Evolutionary conservation across 768 basidiomycete genomes (phyloP).

Genomic region (Tylopilus rubrobrunneus): DNA sequence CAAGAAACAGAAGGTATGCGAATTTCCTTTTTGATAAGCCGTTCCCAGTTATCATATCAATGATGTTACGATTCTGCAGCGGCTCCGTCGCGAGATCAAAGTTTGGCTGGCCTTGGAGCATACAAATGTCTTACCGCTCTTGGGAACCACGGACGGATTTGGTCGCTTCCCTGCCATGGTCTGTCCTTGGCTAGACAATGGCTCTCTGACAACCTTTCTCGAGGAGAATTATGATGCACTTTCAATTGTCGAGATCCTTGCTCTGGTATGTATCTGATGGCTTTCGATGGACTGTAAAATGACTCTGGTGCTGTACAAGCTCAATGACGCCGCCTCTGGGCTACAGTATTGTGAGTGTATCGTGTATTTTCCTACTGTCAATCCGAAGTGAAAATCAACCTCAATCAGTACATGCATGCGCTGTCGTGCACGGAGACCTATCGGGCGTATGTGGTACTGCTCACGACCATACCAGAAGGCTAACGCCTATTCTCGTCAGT

Average conservation of each 20-base stretch:
- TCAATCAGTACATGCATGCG: conserved; percentile 12
- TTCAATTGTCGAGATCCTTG: neutral
- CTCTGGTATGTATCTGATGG: neutral
- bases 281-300: neutral
- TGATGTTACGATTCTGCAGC: conserved; percentile 11
- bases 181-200: conserved; percentile 28
- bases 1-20: conserved; percentile 9
- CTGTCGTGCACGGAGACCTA: conserved; percentile 10
- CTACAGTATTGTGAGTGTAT: conserved; percentile 16
- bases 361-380: neutral
- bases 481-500: neutral
- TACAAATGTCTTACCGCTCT: conserved; percentile 18
- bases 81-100: conserved; percentile 27
- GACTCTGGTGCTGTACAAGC: conserved; percentile 1
- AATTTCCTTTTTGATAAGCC: neutral
- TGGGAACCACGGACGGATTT: conserved; percentile 20
- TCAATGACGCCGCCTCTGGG: conserved; percentile 17
- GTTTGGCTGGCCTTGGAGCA: conserved; percentile 26
- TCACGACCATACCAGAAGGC: neutral
- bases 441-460: conserved; percentile 1
- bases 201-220: conserved; percentile 19
- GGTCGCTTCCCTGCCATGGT: conserved; percentile 29
- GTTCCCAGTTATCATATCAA: neutral
- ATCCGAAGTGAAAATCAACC: neutral
- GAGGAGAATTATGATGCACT: conserved; percentile 11